Conservation (phyloP, 768 basidiomycete species). For the Strobilomyces confusus region DNA sequence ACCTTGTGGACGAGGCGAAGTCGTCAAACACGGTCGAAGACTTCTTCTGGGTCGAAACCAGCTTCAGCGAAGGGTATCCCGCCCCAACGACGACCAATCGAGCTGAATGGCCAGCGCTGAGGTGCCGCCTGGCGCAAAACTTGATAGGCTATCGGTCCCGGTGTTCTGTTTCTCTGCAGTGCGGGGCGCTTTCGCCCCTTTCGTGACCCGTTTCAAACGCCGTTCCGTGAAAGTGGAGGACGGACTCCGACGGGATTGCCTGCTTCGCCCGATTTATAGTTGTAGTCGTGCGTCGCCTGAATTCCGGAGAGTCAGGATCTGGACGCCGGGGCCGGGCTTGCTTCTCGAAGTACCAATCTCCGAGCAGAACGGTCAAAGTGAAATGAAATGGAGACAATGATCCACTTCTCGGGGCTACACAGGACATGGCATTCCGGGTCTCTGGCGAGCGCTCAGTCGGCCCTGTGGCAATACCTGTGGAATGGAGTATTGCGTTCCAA, state of each 20-base stretch:
- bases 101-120: not conserved
- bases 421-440: too few species aligned
- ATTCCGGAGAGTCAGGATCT: conserved; percentile 6
- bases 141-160: not conserved
- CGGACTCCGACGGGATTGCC: conserved; percentile 3
- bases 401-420: not conserved
- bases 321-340: not conserved
- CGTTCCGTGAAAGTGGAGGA: conserved; percentile 9
- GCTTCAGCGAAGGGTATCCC: not conserved
- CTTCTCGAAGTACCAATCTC: not conserved
- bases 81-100: not conserved
- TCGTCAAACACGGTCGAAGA: not conserved
- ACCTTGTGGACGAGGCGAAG: not conserved
- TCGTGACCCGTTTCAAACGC: not conserved
- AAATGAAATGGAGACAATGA: not conserved
- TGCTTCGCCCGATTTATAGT: not conserved
- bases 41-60: not conserved
- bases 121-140: not conserved
- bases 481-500: too few species aligned
- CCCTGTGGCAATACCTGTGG: too few species aligned
- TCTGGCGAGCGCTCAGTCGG: too few species aligned
- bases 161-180: not conserved
- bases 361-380: conserved; percentile 16
- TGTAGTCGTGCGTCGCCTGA: not conserved
- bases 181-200: not conserved